phyloP scores from a whole-genome alignment of 2,329 filamentous ascomycete genomes.

The Neonectria neomacrospora region DNA sequence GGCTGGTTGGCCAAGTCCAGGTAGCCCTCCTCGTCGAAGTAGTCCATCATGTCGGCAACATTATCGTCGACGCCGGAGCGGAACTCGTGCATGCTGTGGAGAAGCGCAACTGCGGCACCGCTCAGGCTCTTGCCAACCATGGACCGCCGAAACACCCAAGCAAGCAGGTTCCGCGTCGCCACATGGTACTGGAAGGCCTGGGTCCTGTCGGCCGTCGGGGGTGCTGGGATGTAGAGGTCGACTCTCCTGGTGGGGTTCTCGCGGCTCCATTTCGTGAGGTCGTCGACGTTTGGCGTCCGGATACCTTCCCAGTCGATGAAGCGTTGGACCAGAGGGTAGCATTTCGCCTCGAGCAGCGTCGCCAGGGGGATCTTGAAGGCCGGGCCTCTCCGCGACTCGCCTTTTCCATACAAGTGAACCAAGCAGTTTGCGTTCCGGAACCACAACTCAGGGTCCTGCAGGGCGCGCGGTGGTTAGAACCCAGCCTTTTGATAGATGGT shows the following conservation, averaged over 20 bases:
- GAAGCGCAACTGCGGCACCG: conserved; percentile 69
- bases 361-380: conserved; percentile 74
- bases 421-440: conserved; percentile 73
- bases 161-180: conserved; percentile 79
- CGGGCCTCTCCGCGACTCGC: conserved; percentile 72
- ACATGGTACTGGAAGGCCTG: conserved; percentile 72
- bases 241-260: conserved; percentile 49
- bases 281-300: conserved; percentile 38
- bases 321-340: conserved; percentile 68
- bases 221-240: conserved; percentile 78
- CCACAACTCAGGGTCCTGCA: conserved; percentile 79
- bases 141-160: conserved; percentile 73
- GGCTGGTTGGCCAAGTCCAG: conserved; percentile 72
- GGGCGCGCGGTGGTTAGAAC: not conserved
- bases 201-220: conserved; percentile 61
- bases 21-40: conserved; percentile 77
- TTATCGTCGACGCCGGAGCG: conserved; percentile 66
- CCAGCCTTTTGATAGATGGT: not conserved
- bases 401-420: conserved; percentile 74
- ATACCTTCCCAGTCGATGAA: conserved; percentile 54
- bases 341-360: conserved; percentile 66
- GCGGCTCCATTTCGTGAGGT: conserved; percentile 49
- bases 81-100: conserved; percentile 72
- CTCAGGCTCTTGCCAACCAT: conserved; percentile 76
- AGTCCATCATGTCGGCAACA: conserved; percentile 69